These are phyloP conservation scores for Chalciporus pseudorubinellus DNA, from an alignment of 768 basidiomycete species.

Conservation along the genomic window DNA sequence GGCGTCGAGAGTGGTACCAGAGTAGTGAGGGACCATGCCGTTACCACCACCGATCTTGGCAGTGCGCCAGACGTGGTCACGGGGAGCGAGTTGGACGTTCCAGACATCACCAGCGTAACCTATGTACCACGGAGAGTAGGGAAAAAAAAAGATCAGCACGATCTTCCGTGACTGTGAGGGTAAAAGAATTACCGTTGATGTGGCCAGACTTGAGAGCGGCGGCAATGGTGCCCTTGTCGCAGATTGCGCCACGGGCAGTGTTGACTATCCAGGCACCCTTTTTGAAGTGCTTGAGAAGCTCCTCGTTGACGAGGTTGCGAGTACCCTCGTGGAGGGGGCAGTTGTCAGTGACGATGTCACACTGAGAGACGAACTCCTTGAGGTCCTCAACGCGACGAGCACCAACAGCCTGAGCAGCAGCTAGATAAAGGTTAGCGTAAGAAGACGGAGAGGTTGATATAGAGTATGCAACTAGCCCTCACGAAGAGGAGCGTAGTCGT, in stretches of 20 bases:
- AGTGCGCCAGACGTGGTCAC: conserved; percentile 83
- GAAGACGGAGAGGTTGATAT: background rate
- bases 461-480: conserved; percentile 39
- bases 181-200: conserved; percentile 47
- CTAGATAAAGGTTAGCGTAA: conserved; percentile 24
- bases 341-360: conserved; percentile 85
- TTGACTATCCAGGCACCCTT: conserved; percentile 91
- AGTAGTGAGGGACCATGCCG: conserved; percentile 87
- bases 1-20: conserved; percentile 86
- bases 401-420: conserved; percentile 62
- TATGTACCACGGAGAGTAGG: too few species aligned
- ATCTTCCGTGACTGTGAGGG: background rate
- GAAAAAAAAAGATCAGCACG: background rate
- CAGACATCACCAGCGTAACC: conserved; percentile 63
- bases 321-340: conserved; percentile 87
- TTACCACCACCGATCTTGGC: conserved; percentile 85
- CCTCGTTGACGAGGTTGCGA: conserved; percentile 72
- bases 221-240: conserved; percentile 78
- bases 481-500: conserved; percentile 76
- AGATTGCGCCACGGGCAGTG: conserved; percentile 91
- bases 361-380: conserved; percentile 58
- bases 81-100: conserved; percentile 85
- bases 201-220: conserved; percentile 75
- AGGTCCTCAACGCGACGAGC: conserved; percentile 78
- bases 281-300: conserved; percentile 86